phyloP scores from a whole-genome alignment of 208 protist genomes.

The Trypanosoma brucei region DNA sequence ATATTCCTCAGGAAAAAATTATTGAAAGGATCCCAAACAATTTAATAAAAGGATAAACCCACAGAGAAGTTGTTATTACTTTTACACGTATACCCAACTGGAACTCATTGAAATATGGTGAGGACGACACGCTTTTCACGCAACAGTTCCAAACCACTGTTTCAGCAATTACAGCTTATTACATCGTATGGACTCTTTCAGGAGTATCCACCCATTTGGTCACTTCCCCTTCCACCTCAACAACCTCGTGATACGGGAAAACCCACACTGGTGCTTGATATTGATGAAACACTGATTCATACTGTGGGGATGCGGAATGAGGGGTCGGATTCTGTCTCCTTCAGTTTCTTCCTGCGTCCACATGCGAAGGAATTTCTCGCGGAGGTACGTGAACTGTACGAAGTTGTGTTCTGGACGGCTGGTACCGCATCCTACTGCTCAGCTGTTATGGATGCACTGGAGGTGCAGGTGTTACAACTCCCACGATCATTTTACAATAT shows the following conservation, averaged over 20 bases:
- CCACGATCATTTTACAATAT: constrained; percentile 67
- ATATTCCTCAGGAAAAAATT: too few species aligned
- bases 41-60: too few species aligned
- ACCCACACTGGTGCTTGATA: constrained; percentile 82
- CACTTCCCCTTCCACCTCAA: constrained; percentile 60
- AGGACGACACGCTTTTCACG: not conserved
- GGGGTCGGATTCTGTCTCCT: constrained; percentile 20
- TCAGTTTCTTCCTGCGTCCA: constrained; percentile 60
- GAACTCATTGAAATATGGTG: not conserved
- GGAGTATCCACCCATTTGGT: constrained; percentile 59
- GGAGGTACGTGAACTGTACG: constrained; percentile 74
- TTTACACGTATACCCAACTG: too few species aligned
- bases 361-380: constrained; percentile 68
- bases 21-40: too few species aligned
- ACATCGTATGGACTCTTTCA: constrained; percentile 41
- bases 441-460: constrained; percentile 66
- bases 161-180: constrained; percentile 30
- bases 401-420: constrained; percentile 87
- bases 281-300: constrained; percentile 82
- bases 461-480: constrained; percentile 72
- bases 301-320: constrained; percentile 43
- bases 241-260: constrained; percentile 36
- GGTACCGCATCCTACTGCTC: constrained; percentile 81
- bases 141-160: not conserved
- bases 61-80: too few species aligned